Evolutionary conservation across 2,329 filamentous ascomycete species (phyloP), one percentile per base, ranked within the genome.

Genomic region (Hymenoscyphus scutula): DNA sequence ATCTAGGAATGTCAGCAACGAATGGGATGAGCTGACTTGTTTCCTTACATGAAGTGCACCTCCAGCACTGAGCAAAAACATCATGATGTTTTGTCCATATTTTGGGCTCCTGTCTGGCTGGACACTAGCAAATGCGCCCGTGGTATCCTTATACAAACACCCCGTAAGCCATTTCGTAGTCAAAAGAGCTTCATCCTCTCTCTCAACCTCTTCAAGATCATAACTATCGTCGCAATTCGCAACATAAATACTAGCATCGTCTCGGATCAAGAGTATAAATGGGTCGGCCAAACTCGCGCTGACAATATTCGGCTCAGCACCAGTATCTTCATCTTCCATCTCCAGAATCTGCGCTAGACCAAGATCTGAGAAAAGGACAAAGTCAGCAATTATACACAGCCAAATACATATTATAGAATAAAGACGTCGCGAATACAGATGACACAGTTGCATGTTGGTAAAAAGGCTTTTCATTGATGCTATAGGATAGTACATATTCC

Each of bases 331-430:
- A 70, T 98, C 95, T 65, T 91, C 85, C 84, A 98, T 92, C 0
- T 93, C 92, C 57, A 97, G 83, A 60, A 99, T 98, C 72, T 98
- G 94, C 54, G 89, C 88, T 59, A 99, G 82, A 11, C 89, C 91
- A 63, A 99, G 84, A 75, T 96, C 91, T 92, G 71, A 56, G 64
- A 61, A 51, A n/a, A n/a, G n/a, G 61, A 56, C 60, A 53, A 56
- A 27, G 59, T 70, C 53, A 67, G 60, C 66, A 62, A 41, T 56
- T 25, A 23, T 23, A 10, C 41, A 13, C 23, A 23, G 11, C n/a
- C 19, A 38, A 53, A n/a, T 63, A 56, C 51, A 63, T 27, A 37
- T 41, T 56, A 29, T 34, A 60, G 58, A 62, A 64, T 53, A 56
- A 62, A n/a, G 62, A 65, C 62, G 53, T 67, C 38, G 65, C 65